Conservation (phyloP, 208 protist genomes). For the Acanthamoeba royreba region DNA sequence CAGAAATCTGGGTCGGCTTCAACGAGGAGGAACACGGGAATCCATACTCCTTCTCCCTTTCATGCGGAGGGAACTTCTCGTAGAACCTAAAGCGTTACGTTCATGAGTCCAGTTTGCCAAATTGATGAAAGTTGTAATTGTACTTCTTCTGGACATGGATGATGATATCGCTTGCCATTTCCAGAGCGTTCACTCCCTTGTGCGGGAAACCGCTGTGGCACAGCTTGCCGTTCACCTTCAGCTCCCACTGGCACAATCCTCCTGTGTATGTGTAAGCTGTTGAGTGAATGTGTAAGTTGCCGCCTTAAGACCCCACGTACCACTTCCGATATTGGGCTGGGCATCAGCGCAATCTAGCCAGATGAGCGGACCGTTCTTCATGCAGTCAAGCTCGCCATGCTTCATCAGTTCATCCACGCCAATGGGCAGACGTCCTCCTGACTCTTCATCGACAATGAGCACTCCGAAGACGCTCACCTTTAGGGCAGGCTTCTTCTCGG, state of each 20-base stretch:
- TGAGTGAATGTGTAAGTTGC: neutral
- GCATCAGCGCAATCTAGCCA: conserved; percentile 76
- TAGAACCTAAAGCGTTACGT: conserved; percentile 63
- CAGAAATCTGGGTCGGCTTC: conserved; percentile 71
- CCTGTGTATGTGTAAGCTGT: conserved; percentile 36
- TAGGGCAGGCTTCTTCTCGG: conserved; percentile 61
- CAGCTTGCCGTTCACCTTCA: conserved; percentile 74
- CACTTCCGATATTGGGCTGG: conserved; percentile 60
- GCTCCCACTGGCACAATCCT: conserved; percentile 65
- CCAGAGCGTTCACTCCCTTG: conserved; percentile 67
- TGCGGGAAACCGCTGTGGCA: conserved; percentile 77
- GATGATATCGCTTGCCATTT: conserved; percentile 66
- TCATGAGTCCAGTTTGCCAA: neutral
- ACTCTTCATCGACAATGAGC: conserved; percentile 79
- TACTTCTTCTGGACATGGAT: conserved; percentile 55
- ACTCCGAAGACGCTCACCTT: conserved; percentile 70
- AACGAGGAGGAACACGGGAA: conserved; percentile 66
- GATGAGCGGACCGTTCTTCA: conserved; percentile 59
- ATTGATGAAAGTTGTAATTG: neutral
- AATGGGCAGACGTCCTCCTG: conserved; percentile 52
- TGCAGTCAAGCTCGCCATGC: conserved; percentile 59
- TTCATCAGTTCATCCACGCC: conserved; percentile 55
- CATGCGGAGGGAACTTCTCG: conserved; percentile 65
- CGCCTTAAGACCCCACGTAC: neutral
- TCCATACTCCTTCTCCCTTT: conserved; percentile 59